phyloP scores from a whole-genome alignment of 2,329 filamentous ascomycete genomes.

The Cercospora zeina region DNA sequence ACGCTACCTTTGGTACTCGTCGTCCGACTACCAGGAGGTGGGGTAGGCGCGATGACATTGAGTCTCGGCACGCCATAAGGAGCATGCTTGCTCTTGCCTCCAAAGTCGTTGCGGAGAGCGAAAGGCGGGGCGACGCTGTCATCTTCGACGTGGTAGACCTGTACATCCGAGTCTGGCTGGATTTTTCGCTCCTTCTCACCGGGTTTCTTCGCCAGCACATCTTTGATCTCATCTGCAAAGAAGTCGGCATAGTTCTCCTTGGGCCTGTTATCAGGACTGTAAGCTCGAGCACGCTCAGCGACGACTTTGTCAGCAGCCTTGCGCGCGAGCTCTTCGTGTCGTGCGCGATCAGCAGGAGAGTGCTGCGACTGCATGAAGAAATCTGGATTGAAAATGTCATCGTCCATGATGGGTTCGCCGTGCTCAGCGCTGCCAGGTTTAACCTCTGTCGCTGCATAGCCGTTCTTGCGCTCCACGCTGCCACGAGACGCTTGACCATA shows the following conservation, averaged over 20 bases:
- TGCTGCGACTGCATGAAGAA: conserved; percentile 47
- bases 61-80: conserved; percentile 52
- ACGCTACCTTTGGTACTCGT: conserved; percentile 35
- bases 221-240: conserved; percentile 46
- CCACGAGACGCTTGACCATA: conserved; percentile 19
- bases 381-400: conserved; percentile 50
- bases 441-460: conserved; percentile 31
- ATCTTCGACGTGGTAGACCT: conserved; percentile 47
- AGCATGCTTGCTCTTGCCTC: conserved; percentile 28
- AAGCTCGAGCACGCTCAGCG: conserved; percentile 47
- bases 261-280: conserved; percentile 33
- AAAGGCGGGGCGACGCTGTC: conserved; percentile 26
- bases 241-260: conserved; percentile 46
- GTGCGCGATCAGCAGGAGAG: conserved; percentile 29
- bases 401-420: conserved; percentile 46
- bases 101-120: conserved; percentile 16
- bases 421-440: conserved; percentile 39
- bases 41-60: conserved; percentile 60
- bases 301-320: conserved; percentile 46
- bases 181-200: conserved; percentile 44
- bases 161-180: conserved; percentile 49
- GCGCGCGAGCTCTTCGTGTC: conserved; percentile 34
- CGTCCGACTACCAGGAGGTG: conserved; percentile 48
- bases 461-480: conserved; percentile 22
- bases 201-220: conserved; percentile 46